These are phyloP conservation scores for Rhizophora apiculata DNA, from an alignment of 345 rosid species.

Conservation along the genomic window DNA sequence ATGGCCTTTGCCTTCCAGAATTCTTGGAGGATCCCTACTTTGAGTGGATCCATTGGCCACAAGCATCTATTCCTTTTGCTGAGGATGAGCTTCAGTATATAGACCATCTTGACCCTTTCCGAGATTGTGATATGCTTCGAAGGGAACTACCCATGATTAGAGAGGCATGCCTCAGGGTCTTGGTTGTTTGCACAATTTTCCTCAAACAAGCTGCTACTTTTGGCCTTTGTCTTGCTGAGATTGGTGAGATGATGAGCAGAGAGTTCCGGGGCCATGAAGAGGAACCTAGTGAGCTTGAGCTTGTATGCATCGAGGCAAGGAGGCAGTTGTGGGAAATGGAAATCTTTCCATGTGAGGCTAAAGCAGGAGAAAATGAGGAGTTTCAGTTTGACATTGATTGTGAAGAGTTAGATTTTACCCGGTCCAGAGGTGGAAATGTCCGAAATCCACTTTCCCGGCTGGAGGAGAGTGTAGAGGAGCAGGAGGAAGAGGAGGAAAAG, in stretches of 20 bases:
- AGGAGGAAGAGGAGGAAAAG: constrained; percentile 13
- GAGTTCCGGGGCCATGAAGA: constrained; percentile 39
- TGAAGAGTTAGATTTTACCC: constrained; percentile 23
- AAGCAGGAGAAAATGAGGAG: constrained; percentile 23
- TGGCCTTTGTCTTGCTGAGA: constrained; percentile 40
- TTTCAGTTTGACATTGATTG: constrained; percentile 43
- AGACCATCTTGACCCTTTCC: constrained; percentile 29
- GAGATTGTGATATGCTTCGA: constrained; percentile 44
- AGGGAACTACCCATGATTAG: constrained; percentile 43
- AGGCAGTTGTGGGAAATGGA: constrained; percentile 20
- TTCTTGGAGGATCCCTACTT: constrained; percentile 46
- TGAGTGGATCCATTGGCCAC: constrained; percentile 51
- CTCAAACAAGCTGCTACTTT: constrained; percentile 35
- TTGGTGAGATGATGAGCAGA: constrained; percentile 51
- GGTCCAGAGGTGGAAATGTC: constrained; percentile 18
- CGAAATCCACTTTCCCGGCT: constrained; percentile 37
- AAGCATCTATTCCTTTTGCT: constrained; percentile 48
- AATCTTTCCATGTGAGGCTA: constrained; percentile 6
- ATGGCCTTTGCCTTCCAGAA: constrained; percentile 49
- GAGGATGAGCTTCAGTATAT: constrained; percentile 43
- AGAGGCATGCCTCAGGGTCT: constrained; percentile 39
- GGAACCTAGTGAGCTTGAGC: constrained; percentile 42
- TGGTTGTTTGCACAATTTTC: constrained; percentile 39
- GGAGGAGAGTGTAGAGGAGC: constrained; percentile 38
- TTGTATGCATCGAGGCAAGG: constrained; percentile 40